Percentiles rank a stretch among this genome's conserved stretches.
These are phyloP conservation scores for Telfairia occidentalis DNA, from an alignment of 331 rosid genomes.

Conservation along the genomic window DNA sequence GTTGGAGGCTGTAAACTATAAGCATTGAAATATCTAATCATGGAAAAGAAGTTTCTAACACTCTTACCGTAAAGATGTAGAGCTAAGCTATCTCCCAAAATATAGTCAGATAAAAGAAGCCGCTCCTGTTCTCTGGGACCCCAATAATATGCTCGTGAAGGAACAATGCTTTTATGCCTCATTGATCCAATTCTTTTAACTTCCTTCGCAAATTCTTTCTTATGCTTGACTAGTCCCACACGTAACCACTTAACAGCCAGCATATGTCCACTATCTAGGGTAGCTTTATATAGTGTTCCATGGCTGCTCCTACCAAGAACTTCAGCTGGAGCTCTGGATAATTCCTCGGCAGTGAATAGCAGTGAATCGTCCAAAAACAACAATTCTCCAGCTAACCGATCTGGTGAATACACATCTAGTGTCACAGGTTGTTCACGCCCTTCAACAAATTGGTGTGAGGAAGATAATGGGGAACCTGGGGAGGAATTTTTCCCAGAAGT, in stretches of 20 bases:
- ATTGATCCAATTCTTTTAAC: slow-evolving; percentile 81
- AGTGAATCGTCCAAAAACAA: slow-evolving; percentile 71
- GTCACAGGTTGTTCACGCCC: slow-evolving; percentile 59
- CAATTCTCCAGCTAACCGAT: slow-evolving; percentile 89
- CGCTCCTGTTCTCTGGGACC: slow-evolving; percentile 99
- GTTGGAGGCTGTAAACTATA: neutral
- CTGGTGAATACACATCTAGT: slow-evolving; percentile 90
- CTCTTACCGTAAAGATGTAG: slow-evolving; percentile 91
- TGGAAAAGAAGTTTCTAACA: neutral
- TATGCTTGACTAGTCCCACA: slow-evolving; percentile 84
- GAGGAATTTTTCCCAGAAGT: slow-evolving; percentile 75
- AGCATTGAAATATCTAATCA: neutral
- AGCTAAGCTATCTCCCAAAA: slow-evolving; percentile 86
- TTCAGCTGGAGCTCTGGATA: slow-evolving; percentile 98
- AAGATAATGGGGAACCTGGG: slow-evolving; percentile 71
- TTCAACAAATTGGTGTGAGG: slow-evolving; percentile 70
- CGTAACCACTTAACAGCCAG: slow-evolving; percentile 95
- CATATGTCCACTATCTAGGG: slow-evolving; percentile 80
- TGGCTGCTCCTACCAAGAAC: slow-evolving; percentile 99
- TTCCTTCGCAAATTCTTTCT: slow-evolving; percentile 94
- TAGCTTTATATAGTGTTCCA: slow-evolving; percentile 94
- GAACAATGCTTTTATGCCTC: slow-evolving; percentile 78
- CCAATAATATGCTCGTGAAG: slow-evolving; percentile 87
- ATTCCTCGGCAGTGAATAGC: slow-evolving; percentile 83
- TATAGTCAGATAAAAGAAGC: slow-evolving; percentile 83